Percentiles rank a stretch among this genome's conserved stretches.
These are phyloP conservation scores for Trypanosoma brucei DNA, from an alignment of 208 protist species.

Conservation along the genomic window DNA sequence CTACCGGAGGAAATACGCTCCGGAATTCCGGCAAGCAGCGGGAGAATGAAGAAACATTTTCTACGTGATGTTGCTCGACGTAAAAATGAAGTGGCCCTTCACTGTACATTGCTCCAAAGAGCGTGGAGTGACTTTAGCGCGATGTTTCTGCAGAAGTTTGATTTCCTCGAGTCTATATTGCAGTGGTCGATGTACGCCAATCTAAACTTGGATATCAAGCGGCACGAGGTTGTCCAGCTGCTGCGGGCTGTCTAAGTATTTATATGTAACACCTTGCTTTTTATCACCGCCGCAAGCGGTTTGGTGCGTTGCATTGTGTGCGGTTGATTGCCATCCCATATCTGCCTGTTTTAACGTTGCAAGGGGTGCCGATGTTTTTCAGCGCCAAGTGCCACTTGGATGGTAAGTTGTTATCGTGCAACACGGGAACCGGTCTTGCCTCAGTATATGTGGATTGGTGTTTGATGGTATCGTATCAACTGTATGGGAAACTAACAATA, in stretches of 20 bases:
- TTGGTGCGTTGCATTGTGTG: no score
- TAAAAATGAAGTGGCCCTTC: constrained; percentile 66
- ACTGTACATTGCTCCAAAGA: constrained; percentile 71
- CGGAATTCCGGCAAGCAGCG: constrained; percentile 57
- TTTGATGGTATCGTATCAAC: no score
- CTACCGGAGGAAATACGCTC: constrained; percentile 66
- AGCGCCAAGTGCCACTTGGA: no score
- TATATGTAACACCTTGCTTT: not conserved
- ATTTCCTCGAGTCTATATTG: constrained; percentile 54
- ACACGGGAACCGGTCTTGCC: no score
- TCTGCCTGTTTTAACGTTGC: no score
- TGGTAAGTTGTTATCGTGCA: no score
- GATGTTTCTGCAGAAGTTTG: constrained; percentile 70
- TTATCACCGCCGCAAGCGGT: no score
- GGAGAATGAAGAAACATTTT: constrained; percentile 82
- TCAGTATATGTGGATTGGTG: no score
- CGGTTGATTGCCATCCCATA: no score
- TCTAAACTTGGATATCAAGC: constrained; percentile 32
- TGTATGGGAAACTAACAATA: no score
- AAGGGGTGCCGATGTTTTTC: no score
- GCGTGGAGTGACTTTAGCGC: constrained; percentile 78
- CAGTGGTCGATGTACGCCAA: constrained; percentile 53
- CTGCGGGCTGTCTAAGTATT: constrained; percentile 35
- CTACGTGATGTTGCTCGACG: constrained; percentile 50
- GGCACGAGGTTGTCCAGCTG: constrained; percentile 36